These are phyloP conservation scores for Apiospora koreana DNA, from an alignment of 2,329 filamentous ascomycete genomes.

Conservation along the genomic window DNA sequence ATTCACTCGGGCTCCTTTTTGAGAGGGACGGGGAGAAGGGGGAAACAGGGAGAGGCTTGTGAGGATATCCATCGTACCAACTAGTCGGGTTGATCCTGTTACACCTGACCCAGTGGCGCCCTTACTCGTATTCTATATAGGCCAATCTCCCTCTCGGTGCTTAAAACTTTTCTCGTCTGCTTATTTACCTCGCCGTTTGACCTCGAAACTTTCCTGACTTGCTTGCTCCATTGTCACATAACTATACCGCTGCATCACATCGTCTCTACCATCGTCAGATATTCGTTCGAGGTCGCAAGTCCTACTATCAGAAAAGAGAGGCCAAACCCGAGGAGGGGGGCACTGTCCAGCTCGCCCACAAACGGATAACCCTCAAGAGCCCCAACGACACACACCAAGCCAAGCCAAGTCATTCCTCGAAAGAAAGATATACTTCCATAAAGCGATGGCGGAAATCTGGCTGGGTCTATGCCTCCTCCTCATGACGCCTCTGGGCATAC, in stretches of 20 bases:
- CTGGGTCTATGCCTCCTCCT: constrained; percentile 11
- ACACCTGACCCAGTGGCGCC: constrained; percentile 2
- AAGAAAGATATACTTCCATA: neutral
- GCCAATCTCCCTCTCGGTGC: neutral
- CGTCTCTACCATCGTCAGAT: neutral
- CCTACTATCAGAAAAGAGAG: neutral
- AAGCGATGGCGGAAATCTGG: neutral
- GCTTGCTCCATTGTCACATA: no score
- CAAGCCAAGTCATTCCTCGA: no score
- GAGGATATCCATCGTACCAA: neutral
- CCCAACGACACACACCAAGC: neutral
- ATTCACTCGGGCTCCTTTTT: neutral
- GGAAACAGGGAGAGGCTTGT: neutral
- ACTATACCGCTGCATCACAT: neutral
- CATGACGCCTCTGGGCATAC: constrained; percentile 6
- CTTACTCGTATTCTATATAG: neutral
- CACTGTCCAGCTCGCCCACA: neutral
- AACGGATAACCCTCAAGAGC: neutral
- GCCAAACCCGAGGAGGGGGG: neutral
- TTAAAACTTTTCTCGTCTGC: no score
- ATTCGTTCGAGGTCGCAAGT: neutral
- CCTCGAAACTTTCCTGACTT: no score
- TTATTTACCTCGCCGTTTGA: no score
- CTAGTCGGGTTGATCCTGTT: neutral
- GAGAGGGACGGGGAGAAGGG: neutral